Percentiles rank a stretch among this genome's conserved stretches.
phyloP scores from a whole-genome alignment of 1,284 basidiomycete species.

The Trametes sp. region DNA sequence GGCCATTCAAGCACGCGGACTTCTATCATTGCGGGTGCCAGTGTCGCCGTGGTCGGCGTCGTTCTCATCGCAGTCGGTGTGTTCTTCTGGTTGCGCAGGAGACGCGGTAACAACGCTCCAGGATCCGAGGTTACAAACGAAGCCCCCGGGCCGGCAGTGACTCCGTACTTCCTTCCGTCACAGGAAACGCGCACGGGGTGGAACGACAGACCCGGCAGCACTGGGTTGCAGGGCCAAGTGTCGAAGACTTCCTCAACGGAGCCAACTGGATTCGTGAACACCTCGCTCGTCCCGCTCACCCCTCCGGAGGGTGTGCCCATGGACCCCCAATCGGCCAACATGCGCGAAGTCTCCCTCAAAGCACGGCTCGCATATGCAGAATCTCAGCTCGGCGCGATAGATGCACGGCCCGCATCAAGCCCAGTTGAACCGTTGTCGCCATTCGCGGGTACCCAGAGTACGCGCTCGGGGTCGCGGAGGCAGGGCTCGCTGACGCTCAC shows the following conservation, averaged over 20 bases:
- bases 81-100: conserved; percentile 14
- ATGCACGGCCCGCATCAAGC: conserved; percentile 27
- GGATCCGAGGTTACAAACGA: conserved; percentile 12
- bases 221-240: too few species aligned
- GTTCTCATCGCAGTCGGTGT: conserved; percentile 8
- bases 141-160: conserved; percentile 15
- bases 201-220: too few species aligned
- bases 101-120: background rate
- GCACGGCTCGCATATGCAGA: conserved; percentile 20
- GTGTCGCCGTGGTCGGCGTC: conserved; percentile 26
- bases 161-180: conserved; percentile 16
- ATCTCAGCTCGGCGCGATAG: conserved; percentile 15
- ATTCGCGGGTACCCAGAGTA: background rate
- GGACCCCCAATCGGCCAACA: conserved; percentile 21
- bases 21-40: conserved; percentile 25
- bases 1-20: background rate
- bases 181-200: background rate
- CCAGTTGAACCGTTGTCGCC: conserved; percentile 33
- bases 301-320: background rate
- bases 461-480: conserved; percentile 5
- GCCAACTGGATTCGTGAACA: conserved; percentile 4
- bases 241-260: too few species aligned
- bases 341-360: conserved; percentile 27
- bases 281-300: background rate
- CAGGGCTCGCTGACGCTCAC: conserved; percentile 29